Conservation (phyloP, 352 stramenopile genomes). For the Pythium guiyangense region DNA sequence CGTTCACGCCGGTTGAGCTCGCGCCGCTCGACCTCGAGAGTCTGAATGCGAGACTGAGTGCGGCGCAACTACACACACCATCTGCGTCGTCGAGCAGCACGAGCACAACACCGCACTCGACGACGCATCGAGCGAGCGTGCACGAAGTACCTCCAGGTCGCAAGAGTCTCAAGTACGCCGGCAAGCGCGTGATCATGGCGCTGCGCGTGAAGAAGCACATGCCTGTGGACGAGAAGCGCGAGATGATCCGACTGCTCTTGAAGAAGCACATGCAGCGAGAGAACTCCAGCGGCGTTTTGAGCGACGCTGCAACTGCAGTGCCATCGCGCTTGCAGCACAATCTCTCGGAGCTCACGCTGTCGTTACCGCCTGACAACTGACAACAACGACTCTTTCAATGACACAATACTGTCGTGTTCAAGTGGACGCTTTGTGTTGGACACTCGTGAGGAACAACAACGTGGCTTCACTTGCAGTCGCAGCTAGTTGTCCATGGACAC, state of each 20-base stretch:
- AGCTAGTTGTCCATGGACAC: not conserved
- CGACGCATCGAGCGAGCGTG: not conserved
- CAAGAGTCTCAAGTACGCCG: constrained; percentile 47
- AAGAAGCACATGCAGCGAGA: constrained; percentile 22
- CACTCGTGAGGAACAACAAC: not conserved
- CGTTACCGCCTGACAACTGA: constrained; percentile 9
- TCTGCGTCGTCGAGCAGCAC: not conserved
- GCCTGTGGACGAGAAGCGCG: constrained; percentile 37
- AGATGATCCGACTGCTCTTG: constrained; percentile 58
- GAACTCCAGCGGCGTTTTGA: not conserved
- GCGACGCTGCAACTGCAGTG: not conserved
- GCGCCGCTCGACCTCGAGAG: constrained; percentile 8
- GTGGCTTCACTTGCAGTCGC: not conserved
- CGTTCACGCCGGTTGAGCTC: constrained; percentile 1
- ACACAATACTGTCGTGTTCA: too few species aligned
- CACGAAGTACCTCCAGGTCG: not conserved
- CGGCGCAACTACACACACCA: not conserved
- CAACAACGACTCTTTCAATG: too few species aligned
- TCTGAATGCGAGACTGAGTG: constrained; percentile 1
- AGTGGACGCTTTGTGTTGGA: too few species aligned
- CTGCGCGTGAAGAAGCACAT: constrained; percentile 52
- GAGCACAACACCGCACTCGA: not conserved
- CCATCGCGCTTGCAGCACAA: constrained; percentile 7
- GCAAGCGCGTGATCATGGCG: constrained; percentile 66
- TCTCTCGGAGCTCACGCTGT: constrained; percentile 16